Percentiles rank a stretch among this genome's conserved stretches.
Evolutionary conservation across 1,284 basidiomycete species (phyloP).

Genomic region (Wallemia hederae): DNA sequence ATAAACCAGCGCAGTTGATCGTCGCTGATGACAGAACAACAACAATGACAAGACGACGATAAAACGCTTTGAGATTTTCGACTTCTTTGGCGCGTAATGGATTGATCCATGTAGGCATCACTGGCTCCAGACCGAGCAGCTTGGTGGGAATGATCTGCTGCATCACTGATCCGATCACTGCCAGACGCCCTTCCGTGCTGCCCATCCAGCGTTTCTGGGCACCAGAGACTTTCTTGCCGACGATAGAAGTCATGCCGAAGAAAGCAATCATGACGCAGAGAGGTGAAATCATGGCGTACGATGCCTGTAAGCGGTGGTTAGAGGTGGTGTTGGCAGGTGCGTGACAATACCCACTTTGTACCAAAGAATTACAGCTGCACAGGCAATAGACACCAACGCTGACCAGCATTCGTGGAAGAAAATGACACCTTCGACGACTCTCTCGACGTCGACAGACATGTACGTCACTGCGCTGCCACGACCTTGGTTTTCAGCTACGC

Average conservation of each 20-base stretch:
- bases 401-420: constrained; percentile 12
- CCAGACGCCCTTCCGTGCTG: constrained; percentile 8
- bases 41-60: constrained; percentile 1
- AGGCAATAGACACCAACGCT: constrained; percentile 7
- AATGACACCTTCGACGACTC: constrained; percentile 10
- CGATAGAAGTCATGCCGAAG: neutral
- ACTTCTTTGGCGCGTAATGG: constrained; percentile 4
- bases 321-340: neutral
- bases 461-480: constrained; percentile 5
- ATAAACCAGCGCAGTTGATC: constrained; percentile 1
- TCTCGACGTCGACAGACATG: constrained; percentile 12
- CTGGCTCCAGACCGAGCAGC: constrained; percentile 5
- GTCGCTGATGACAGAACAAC: constrained; percentile 4
- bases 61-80: constrained; percentile 3
- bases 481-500: constrained; percentile 4
- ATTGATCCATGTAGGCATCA: constrained; percentile 2
- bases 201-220: constrained; percentile 10
- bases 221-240: constrained; percentile 3
- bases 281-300: constrained; percentile 3
- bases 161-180: neutral
- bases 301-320: constrained; percentile 4
- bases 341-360: neutral
- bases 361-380: constrained; percentile 10
- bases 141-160: constrained; percentile 6
- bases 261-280: constrained; percentile 1